These are phyloP conservation scores for Fraxinus dipetala DNA, from an alignment of 305 asterid species.

Conservation along the genomic window DNA sequence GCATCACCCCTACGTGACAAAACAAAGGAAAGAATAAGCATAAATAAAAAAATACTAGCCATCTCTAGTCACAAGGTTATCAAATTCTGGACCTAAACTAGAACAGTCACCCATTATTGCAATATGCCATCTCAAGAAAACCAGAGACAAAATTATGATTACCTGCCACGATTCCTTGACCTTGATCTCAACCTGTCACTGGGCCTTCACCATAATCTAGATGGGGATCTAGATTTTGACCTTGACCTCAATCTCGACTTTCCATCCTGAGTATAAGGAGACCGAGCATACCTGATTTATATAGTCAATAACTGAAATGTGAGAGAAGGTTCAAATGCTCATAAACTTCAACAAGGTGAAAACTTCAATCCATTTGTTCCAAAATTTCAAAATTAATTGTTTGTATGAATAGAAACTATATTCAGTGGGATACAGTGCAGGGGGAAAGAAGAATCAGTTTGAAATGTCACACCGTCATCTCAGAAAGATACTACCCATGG, in stretches of 20 bases:
- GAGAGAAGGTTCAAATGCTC: not conserved
- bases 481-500: not conserved
- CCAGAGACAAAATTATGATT: not conserved
- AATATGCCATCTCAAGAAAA: not conserved
- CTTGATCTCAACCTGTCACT: slow-evolving; percentile 55
- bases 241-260: slow-evolving; percentile 46
- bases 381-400: not conserved
- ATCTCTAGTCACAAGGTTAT: no score
- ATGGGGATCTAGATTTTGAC: slow-evolving; percentile 28
- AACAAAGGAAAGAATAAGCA: slow-evolving; percentile 6
- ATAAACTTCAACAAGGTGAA: not conserved
- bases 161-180: slow-evolving; percentile 75
- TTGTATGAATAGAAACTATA: not conserved
- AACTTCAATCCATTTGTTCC: not conserved
- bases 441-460: not conserved
- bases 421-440: not conserved
- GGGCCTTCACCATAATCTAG: slow-evolving; percentile 60
- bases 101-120: no score
- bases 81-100: no score
- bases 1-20: slow-evolving; percentile 40
- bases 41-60: not conserved
- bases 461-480: not conserved
- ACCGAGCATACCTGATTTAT: slow-evolving; percentile 54
- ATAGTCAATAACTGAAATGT: not conserved
- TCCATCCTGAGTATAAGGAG: slow-evolving; percentile 66